These are phyloP conservation scores for Colletotrichum graminicola DNA, from an alignment of 2,329 filamentous ascomycete species.

Conservation along the genomic window DNA sequence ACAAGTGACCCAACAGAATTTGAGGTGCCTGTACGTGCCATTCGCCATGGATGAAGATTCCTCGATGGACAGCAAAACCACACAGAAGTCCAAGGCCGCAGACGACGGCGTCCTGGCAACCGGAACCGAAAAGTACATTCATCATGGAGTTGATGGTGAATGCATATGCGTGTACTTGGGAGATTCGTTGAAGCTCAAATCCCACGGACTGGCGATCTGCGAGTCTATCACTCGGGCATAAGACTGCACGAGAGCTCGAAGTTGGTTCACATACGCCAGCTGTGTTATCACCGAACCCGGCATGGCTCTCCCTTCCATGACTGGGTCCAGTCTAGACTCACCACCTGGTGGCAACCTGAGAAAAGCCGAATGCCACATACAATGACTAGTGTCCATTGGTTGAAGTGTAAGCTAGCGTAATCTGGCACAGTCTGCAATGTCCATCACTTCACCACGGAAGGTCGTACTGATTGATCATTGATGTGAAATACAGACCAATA, in stretches of 20 bases:
- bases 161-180: slow-evolving; percentile 18
- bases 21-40: slow-evolving; percentile 46
- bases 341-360: slow-evolving; percentile 2
- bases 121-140: slow-evolving; percentile 13
- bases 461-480: slow-evolving; percentile 20
- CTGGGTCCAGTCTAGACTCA: slow-evolving; percentile 22
- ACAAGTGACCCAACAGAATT: slow-evolving; percentile 40
- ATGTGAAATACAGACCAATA: slow-evolving; percentile 23
- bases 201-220: not conserved
- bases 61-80: slow-evolving; percentile 38
- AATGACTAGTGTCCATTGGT: slow-evolving; percentile 33
- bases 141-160: slow-evolving; percentile 25
- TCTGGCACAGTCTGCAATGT: slow-evolving; percentile 14
- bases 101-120: slow-evolving; percentile 13
- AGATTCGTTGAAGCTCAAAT: not conserved
- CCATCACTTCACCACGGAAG: not conserved
- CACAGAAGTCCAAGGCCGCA: slow-evolving; percentile 29
- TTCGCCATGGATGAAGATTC: slow-evolving; percentile 46
- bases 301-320: slow-evolving; percentile 13
- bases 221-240: slow-evolving; percentile 19
- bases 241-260: slow-evolving; percentile 1
- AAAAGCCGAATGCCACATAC: slow-evolving; percentile 6
- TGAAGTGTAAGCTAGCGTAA: slow-evolving; percentile 20
- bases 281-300: not conserved
- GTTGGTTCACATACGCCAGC: slow-evolving; percentile 14